Evolutionary conservation across 345 rosid species (phyloP).

Genomic region (Linum lewisii): DNA sequence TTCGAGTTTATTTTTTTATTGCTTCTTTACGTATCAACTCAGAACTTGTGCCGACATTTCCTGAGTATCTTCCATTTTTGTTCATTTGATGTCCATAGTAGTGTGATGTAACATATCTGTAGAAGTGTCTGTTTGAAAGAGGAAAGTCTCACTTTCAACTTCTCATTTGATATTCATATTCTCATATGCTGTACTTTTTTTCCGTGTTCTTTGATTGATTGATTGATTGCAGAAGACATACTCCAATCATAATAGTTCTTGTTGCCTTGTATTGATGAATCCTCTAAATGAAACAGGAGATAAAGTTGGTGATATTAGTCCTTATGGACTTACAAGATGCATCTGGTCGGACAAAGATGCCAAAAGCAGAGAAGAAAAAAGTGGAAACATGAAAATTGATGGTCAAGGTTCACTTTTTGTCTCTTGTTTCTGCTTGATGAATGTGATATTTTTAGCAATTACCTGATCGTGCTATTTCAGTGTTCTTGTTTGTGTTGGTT

Average conservation of each 20-base stretch:
- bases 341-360: background rate
- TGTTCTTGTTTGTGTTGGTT: background rate
- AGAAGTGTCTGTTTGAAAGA: background rate
- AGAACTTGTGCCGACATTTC: background rate
- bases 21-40: background rate
- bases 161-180: background rate
- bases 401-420: background rate
- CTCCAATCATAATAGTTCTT: background rate
- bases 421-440: background rate
- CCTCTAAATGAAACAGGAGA: background rate
- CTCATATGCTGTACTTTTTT: background rate
- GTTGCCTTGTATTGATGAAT: background rate
- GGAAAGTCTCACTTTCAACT: background rate
- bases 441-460: background rate
- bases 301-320: background rate
- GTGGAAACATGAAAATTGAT: background rate
- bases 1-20: no score
- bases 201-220: background rate
- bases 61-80: background rate
- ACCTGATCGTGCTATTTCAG: background rate
- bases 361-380: background rate
- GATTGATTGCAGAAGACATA: background rate
- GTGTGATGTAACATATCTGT: background rate
- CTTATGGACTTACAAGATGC: background rate
- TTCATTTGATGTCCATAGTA: background rate